Evolutionary conservation across 1,284 basidiomycete genomes (phyloP).

Genomic region (Pascua guehoae): DNA sequence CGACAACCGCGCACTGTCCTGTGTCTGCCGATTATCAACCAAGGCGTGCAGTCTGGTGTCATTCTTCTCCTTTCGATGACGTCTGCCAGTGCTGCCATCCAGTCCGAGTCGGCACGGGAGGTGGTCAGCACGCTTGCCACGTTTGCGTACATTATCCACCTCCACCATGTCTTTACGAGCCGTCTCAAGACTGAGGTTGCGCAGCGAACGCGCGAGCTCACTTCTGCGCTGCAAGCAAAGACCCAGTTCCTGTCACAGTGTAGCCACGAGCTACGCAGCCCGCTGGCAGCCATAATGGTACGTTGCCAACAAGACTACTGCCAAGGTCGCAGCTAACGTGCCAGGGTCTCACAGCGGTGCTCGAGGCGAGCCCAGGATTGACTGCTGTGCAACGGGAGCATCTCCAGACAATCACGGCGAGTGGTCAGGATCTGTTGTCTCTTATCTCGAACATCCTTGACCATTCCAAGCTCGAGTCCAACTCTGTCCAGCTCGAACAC

Average conservation of each 20-base stretch:
- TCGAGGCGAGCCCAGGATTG: conserved; percentile 43
- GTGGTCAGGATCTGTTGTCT: conserved; percentile 51
- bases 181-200: conserved; percentile 31
- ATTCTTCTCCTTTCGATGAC: conserved; percentile 32
- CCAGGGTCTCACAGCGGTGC: conserved; percentile 46
- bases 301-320: conserved; percentile 1
- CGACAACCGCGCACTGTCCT: conserved; percentile 27
- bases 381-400: conserved; percentile 49
- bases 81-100: conserved; percentile 16
- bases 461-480: conserved; percentile 50
- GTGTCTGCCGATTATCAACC: conserved; percentile 34
- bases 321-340: background rate
- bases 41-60: conserved; percentile 32
- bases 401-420: conserved; percentile 49
- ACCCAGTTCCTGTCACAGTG: conserved; percentile 40
- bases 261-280: conserved; percentile 52
- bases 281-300: conserved; percentile 43
- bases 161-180: conserved; percentile 30
- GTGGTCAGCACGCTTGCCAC: conserved; percentile 30
- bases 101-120: conserved; percentile 27
- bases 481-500: conserved; percentile 48
- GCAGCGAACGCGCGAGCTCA: conserved; percentile 31
- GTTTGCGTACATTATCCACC: conserved; percentile 33
- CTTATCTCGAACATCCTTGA: conserved; percentile 53
- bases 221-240: conserved; percentile 33